Evolutionary conservation across 2,329 filamentous ascomycete genomes (phyloP), one percentile per base, ranked within the genome.

Genomic region (Aureobasidium sp.): DNA sequence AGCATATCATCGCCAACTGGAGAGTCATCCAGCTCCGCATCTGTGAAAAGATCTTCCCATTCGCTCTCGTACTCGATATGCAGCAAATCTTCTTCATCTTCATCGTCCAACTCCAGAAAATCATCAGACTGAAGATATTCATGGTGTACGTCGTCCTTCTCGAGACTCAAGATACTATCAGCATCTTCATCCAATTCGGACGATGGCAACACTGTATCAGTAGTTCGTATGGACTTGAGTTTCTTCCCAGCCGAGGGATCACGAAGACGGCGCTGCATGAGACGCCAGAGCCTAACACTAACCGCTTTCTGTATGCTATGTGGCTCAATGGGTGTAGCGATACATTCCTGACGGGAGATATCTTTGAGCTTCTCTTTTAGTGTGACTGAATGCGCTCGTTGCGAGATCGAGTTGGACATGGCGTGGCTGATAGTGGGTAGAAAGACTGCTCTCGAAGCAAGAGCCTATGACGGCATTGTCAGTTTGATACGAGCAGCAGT

Each of bases 351-450:
- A 29, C 59, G 51, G 15, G 47, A 26, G 27, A 65, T 56, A 27
- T 59, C 52, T 17, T 34, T 37, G 13, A 65, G 26, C 39, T 64
- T 65, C 26, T 51, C 36, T 48, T 24, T 57, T 2, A 66, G 44
- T 1, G 56, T 27, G 2, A 39, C 7, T 1, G 64, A 66, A 3
- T 15, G 46, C 9, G 64, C 63, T 29, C 48, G 62, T 37, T 36
- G 37, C 15, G 29, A 51, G 17, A 66, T 32, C 3, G 47, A 56
- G 36, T 64, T 51, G 10, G 64, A 59, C 20, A 76, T 62, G 12
- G 75, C 76, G 43, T 73, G 72, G 41, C 66, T 69, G 46, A 79
- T 70, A 0, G 71, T 75, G 5, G 76, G 75, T n/a, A 75, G 27
- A 20, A 78, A 68, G 15, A 71, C 67, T 20, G 72, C 69, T 63